Evolutionary conservation across 73 alveolate species (phyloP).

Genomic region (Uronychia binucleata): DNA sequence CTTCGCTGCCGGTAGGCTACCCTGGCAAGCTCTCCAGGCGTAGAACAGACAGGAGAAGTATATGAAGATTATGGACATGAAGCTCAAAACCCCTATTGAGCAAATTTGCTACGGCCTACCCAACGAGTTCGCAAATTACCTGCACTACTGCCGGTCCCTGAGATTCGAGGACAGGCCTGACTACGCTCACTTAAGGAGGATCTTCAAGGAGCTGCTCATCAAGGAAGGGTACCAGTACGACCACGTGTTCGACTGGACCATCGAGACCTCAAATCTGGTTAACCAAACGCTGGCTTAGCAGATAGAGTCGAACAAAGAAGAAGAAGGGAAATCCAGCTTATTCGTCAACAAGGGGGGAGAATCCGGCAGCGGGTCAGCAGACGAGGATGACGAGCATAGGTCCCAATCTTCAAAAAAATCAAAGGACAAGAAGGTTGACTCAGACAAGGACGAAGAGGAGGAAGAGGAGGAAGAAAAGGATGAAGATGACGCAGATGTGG

Average conservation of each 20-base stretch:
- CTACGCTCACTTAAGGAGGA: conserved; percentile 62
- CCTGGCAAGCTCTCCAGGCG: conserved; percentile 74
- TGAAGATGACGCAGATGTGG: conserved; percentile 3
- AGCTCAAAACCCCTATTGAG: conserved; percentile 72
- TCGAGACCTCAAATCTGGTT: conserved; percentile 22
- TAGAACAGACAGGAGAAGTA: conserved; percentile 68
- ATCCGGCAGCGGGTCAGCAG: not conserved
- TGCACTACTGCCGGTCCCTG: conserved; percentile 66
- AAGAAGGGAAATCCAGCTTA: not conserved
- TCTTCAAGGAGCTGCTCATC: conserved; percentile 64
- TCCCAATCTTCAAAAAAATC: not conserved
- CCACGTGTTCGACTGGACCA: conserved; percentile 67
- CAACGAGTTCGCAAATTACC: conserved; percentile 64
- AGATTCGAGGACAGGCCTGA: conserved; percentile 85
- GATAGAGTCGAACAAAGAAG: conserved; percentile 30
- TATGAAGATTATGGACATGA: conserved; percentile 65
- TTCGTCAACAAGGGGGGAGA: not conserved
- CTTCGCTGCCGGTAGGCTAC: conserved; percentile 63
- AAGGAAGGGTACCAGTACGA: conserved; percentile 66
- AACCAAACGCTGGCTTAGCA: conserved; percentile 5
- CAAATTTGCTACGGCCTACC: conserved; percentile 75
- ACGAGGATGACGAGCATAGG: conserved; percentile 8
- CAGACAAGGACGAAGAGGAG: conserved; percentile 13
- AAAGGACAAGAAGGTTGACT: not conserved
- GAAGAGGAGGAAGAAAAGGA: conserved; percentile 16